Evolutionary conservation across 345 rosid species (phyloP).

Genomic region (Rubroshorea leprosula): DNA sequence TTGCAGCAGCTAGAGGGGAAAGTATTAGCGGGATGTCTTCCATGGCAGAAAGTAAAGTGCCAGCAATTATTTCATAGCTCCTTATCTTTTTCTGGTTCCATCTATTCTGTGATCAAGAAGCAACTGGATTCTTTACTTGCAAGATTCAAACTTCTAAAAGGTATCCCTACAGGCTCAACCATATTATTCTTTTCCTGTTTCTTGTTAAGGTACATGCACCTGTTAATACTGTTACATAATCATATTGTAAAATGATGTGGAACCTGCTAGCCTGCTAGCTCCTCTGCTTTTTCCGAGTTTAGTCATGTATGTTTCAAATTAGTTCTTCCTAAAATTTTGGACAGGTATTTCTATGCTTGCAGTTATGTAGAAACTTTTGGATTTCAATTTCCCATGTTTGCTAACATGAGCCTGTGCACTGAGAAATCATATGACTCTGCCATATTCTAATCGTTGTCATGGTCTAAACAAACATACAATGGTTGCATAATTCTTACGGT

Average conservation of each 20-base stretch:
- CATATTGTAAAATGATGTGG: neutral
- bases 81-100: constrained; percentile 55
- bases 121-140: constrained; percentile 42
- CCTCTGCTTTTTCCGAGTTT: neutral
- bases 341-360: too few species aligned
- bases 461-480: too few species aligned
- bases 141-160: constrained; percentile 34
- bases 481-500: too few species aligned
- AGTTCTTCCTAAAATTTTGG: too few species aligned
- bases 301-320: too few species aligned
- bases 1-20: constrained; percentile 72
- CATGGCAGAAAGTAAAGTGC: constrained; percentile 83
- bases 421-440: too few species aligned
- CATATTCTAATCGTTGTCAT: too few species aligned
- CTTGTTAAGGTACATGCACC: neutral
- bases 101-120: constrained; percentile 53
- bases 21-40: constrained; percentile 52
- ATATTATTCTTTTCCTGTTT: neutral
- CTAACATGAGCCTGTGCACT: too few species aligned
- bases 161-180: constrained; percentile 25
- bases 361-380: too few species aligned
- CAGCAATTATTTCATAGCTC: constrained; percentile 75
- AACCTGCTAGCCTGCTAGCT: too few species aligned
- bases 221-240: neutral
- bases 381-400: too few species aligned